A percentile compares a stretch with the other conserved stretches of the same genome.
These are phyloP conservation scores for Peronosclerospora sorghi DNA, from an alignment of 352 stramenopile species.

Conservation along the genomic window DNA sequence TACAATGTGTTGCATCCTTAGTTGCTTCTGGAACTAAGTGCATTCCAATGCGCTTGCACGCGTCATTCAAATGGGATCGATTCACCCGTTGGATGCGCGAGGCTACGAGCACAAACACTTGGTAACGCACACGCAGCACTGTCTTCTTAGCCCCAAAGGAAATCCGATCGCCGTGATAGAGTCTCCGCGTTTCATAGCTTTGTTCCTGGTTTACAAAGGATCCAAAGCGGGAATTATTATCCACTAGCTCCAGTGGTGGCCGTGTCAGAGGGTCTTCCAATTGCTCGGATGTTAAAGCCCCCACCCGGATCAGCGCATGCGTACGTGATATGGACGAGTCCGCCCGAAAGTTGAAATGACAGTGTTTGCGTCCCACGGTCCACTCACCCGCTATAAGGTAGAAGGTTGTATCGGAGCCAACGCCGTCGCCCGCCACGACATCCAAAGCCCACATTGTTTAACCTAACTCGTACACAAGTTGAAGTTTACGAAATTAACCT, in stretches of 20 bases:
- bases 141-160: slow-evolving; percentile 79
- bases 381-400: slow-evolving; percentile 77
- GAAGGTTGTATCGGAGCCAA: slow-evolving; percentile 42
- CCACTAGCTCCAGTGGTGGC: slow-evolving; percentile 58
- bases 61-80: slow-evolving; percentile 51
- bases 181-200: slow-evolving; percentile 28
- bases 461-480: too few species aligned
- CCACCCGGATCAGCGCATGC: slow-evolving; percentile 67
- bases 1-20: slow-evolving; percentile 70
- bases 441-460: slow-evolving; percentile 67
- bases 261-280: slow-evolving; percentile 42
- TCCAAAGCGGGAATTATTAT: slow-evolving; percentile 78
- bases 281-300: slow-evolving; percentile 44
- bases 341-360: slow-evolving; percentile 74
- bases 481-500: too few species aligned
- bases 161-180: slow-evolving; percentile 62
- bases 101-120: slow-evolving; percentile 67
- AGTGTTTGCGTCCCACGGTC: slow-evolving; percentile 74
- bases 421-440: slow-evolving; percentile 33
- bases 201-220: slow-evolving; percentile 81
- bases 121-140: slow-evolving; percentile 70
- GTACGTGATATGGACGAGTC: slow-evolving; percentile 77
- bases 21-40: slow-evolving; percentile 48
- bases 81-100: slow-evolving; percentile 58
- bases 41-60: slow-evolving; percentile 74